Evolutionary conservation across 176 grass and related monocot species (phyloP), one percentile per base, ranked within the genome.

Genomic region (Triticum dicoccoides): DNA sequence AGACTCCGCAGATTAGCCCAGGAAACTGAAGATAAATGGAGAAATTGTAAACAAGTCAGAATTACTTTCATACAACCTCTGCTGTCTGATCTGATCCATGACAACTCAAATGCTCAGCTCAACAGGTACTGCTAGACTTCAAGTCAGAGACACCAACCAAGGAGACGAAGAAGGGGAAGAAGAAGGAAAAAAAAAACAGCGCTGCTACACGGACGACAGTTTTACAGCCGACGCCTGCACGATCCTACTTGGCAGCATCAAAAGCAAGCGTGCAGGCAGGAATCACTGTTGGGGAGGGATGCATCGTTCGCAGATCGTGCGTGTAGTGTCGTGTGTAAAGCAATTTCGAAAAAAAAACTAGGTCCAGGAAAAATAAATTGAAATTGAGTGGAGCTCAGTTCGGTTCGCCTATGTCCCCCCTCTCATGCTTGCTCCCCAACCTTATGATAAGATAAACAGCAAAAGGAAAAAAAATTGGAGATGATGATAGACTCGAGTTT

Each of bases 361-460:
- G 14, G 49, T 52, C 49, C 49, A 52, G 17, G 15, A 52, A 82
- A 69, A 11, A 41, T 27, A 74, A 29, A 35, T 35, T 32, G 39
- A 61, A 86, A 89, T 59, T 41, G 5, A 74, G 27, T 52, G 10
- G 41, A 69, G 81, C 47, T 64, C 56, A 51, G 79, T 71, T 24
- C 70, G 67, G 76, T 51, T 41, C 76, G 73, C 61, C 35, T 80
- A 71, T 83, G 82, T 13, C 70, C 70, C 65, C 42, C 30, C 69
- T 71, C 38, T 89, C 78, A 81, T 80, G 83, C 83, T 80, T 87
- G 85, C 81, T 85, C 81, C 86, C 82, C 82, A 85, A 88, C 77
- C 39, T 88, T 82, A 80, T 70, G 70, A 77, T 82, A 81, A 69
- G 25, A 76, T 13, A 51, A 80, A 81, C n/a, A 59, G 24, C 63